Base-by-base conservation (phyloP, 2,329 filamentous ascomycete genomes). In the Pleoardoris graminearum region DNA sequence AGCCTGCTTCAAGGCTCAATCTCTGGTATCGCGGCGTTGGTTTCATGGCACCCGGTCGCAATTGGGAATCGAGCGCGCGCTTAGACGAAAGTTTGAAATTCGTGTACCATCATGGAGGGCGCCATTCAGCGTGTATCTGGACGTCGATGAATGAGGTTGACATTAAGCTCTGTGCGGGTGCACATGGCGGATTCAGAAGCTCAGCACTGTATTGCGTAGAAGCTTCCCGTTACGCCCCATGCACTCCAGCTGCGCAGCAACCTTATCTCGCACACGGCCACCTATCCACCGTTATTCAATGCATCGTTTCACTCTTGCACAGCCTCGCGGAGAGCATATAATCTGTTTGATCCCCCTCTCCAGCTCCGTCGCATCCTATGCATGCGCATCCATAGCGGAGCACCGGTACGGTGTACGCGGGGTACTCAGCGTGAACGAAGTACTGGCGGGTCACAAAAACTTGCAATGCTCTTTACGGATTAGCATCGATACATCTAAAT, bases 291-390 rank as follows among this genome's bases (percentile, higher is more conserved):
- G n/a, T 7, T 5, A 14, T 14, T 1, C 17, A 14, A 42, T n/a
- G 17, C 14, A 22, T 12, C 29, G 12, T 22, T 21, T 19, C 41
- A 22, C 35, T 4, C 32, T 33, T 3, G 21, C 43, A 27, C 29
- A 36, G 43, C 43, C 43, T 46, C 43, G 21, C 43, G 43, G 43
- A 46, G 30, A 36, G 43, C 30, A 36, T 46, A 36, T 46, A 46
- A 36, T 25, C 12, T 25, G 43, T 36, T 36, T 46, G 43, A 46
- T 46, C 43, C 30, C 43, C 29, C 41, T 23, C 27, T 32, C 17
- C 12, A 12, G 30, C 43, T 46, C 43, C 43, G 30, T 35, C 21
- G 21, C 29, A 14, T 19, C n/a, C n/a, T n/a, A n/a, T n/a, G n/a
- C n/a, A n/a, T n/a, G n/a, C n/a, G 14, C 30, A n/a, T 16, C 16